Evolutionary conservation across 371 early-diverging fungal genomes (phyloP), one percentile per base, ranked within the genome.

Genomic region (Gilbertella persicaria): DNA sequence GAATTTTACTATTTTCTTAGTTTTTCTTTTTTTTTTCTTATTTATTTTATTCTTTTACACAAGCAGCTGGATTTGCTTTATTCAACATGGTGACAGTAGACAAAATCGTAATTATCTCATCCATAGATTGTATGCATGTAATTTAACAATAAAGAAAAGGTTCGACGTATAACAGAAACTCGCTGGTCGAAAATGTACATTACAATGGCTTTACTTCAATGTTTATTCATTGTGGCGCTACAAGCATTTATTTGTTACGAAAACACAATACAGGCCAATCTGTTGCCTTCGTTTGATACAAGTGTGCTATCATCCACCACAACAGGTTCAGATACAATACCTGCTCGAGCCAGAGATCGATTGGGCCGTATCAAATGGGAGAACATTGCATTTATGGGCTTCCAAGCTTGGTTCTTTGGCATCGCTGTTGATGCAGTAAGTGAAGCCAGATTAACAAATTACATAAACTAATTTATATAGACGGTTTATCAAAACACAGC

Each of bases 341-440:
- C 55, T 1, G 14, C 48, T 5, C 10, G 29, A 45, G 65, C 65
- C 5, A 51, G 49, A 7, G 56, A 65, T 37, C 43, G 65, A 43
- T 37, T 65, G 1, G 55, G 56, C 14, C 30, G 65, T 50, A 65
- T 65, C 12, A 60, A 59, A 41, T 67, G 67, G 67, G 67, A 67
- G n/a, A 67, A 67, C 35, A 58, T 67, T 23, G 58, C 67, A 8
- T 67, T 67, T 20, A 67, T 62, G 9, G 58, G 63, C 1, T 67
- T 67, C 24, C 67, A 67, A 40, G 29, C 45, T 17, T 67, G 67
- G 67, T 65, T 65, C 37, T 43, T 65, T 16, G 60, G 56, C 23
- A 65, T 65, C 60, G 65, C 55, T 0, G 59, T 78, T 26, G 79
- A 78, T 58, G 79, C 79, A 30, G 78, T 73, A 75, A 60, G 66